Base-by-base conservation (phyloP, 2,329 filamentous ascomycete genomes). In the Plenodomus tracheiphilus region DNA sequence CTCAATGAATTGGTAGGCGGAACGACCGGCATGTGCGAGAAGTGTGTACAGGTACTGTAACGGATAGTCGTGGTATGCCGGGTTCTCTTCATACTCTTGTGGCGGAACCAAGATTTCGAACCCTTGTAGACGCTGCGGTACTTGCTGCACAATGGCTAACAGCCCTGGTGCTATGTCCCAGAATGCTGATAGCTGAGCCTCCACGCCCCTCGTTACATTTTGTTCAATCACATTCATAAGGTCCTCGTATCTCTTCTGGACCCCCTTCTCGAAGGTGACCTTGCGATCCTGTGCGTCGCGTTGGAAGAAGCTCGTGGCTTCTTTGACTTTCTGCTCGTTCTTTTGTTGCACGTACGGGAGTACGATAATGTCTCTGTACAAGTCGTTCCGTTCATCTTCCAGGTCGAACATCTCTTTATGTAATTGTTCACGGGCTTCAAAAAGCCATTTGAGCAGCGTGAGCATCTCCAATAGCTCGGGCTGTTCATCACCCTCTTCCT, bases 81-180 rank as follows among this genome's bases (percentile, higher is more conserved):
- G 90, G 62, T 93, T 97, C 75, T 97, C 94, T 2, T 86, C 85
- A 58, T 87, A 88, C 72, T 99, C 94, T 16, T 84, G 78, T 0
- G 81, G 69, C 0, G 94, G 92, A 39, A 97, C 91, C 61, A 88
- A 83, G 40, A 96, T 82, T 18, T 84, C 78, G 72, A 96, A 91
- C 1, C 74, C 75, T 3, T 67, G 60, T 20, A 82, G 68, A n/a
- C 80, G 74, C 1, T 74, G 69, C 0, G 91, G 92, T 18, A 97
- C 86, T 62, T 88, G 88, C 51, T 96, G 89, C 10, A 96, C 81
- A 39, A 97, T 78, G 15, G 85, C 81, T 20, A 87, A 80, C 0
- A 99, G 80, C 3, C 86, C 85, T 2, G 94, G 94, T 1, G 92
- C 93, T 63, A 97, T 96, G 67, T 99, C 94, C 94, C 94, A 99